Evolutionary conservation across 2,329 filamentous ascomycete genomes (phyloP), one percentile per base, ranked within the genome.

Genomic region (Sporothrix brunneoviolacea): DNA sequence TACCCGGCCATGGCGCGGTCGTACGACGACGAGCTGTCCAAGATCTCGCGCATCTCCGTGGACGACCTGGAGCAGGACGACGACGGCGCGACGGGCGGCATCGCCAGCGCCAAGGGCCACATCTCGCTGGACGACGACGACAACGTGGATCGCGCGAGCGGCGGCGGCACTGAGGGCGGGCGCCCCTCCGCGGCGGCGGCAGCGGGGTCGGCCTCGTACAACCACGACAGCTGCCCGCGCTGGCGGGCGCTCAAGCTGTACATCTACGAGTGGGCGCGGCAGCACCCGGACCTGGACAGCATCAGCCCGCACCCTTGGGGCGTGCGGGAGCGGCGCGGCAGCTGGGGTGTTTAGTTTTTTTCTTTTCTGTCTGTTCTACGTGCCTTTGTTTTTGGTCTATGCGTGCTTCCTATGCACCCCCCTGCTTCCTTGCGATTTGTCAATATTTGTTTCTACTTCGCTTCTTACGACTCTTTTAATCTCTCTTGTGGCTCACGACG

Each of bases 211-310:
- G 6, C 16, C 8, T 9, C 16, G n/a, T 41, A 62, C 28, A 75
- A 67, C 54, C 72, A 75, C 43, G 66, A 71, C 53, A 86, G 86
- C 42, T 74, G 74, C 50, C 73, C 83, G 48, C 77, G 91, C 48
- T 97, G 91, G 91, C 82, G 78, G 61, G 91, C 91, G 1, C 72
- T 97, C 38, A 84, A 84, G 61, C 64, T 83, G 36, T 97, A 97
- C 65, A 86, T 97, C 35, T 76, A 77, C 33, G 90, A 95, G 65
- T 97, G 91, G 91, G 91, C 86, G 21, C 76, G 85, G 51, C 90
- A 95, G 66, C 88, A 94, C 64, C 88, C 90, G 5, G 77, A 80
- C 55, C 80, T 93, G 65, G 75, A 81, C 58, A 71, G 73, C 51
- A 73, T 80, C 55, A 74, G 75, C 48, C 72, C 78, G 3, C 67